Conservation (phyloP, 1,139 yeast genomes). For the Spencermartinsiella ligniputridi region DNA sequence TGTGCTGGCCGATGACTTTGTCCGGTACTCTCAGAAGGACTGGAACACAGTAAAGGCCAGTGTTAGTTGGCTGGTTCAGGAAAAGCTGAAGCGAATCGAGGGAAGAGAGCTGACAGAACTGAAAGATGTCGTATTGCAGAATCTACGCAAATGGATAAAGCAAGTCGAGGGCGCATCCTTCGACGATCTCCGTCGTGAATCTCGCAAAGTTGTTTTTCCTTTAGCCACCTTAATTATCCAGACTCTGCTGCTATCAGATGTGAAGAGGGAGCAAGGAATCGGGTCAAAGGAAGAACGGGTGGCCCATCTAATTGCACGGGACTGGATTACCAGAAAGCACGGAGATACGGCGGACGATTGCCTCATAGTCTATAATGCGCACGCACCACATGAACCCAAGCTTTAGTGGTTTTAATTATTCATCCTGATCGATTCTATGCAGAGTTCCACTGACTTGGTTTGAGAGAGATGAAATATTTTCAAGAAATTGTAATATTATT, state of each 20-base stretch:
- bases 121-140: constrained; percentile 6
- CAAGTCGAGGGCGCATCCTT: constrained; percentile 14
- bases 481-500: too few relatives aligned
- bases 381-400: not conserved
- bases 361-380: not conserved
- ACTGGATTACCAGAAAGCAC: constrained; percentile 2
- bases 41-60: constrained; percentile 15
- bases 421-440: not conserved
- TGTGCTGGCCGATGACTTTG: constrained; percentile 29
- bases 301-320: constrained; percentile 4
- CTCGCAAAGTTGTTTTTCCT: constrained; percentile 20
- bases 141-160: constrained; percentile 11
- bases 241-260: constrained; percentile 17
- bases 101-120: constrained; percentile 6
- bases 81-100: constrained; percentile 9
- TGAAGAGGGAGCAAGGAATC: constrained; percentile 2
- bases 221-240: constrained; percentile 23
- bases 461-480: too few relatives aligned
- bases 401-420: not conserved
- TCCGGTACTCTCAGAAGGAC: constrained; percentile 20
- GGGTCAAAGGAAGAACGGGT: not conserved
- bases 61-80: constrained; percentile 13
- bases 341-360: not conserved
- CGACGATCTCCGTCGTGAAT: constrained; percentile 15
- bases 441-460: not conserved